These are phyloP conservation scores for Bjerkandera adusta DNA, from an alignment of 1,284 basidiomycete species.

Conservation along the genomic window DNA sequence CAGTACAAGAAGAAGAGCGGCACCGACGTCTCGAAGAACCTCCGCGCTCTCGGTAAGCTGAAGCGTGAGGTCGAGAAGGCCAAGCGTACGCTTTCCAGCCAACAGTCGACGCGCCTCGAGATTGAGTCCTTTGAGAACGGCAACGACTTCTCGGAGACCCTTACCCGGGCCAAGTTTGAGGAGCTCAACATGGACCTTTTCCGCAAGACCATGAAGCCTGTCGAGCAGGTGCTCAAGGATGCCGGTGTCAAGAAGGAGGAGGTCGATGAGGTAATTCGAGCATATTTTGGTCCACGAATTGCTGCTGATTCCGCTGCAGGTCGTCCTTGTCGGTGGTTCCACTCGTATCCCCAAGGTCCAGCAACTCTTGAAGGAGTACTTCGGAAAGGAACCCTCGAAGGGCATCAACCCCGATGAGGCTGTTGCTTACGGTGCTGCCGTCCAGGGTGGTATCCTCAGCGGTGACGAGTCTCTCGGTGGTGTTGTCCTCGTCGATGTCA, in stretches of 20 bases:
- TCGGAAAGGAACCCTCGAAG: conserved; percentile 90
- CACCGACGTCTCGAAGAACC: conserved; percentile 84
- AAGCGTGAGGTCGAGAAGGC: conserved; percentile 99
- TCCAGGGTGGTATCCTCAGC: conserved; percentile 86
- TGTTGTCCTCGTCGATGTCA: conserved; percentile 94
- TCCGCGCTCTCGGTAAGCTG: conserved; percentile 93
- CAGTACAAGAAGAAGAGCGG: conserved; percentile 95
- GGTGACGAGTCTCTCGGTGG: conserved; percentile 83
- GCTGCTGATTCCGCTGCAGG: conserved; percentile 34
- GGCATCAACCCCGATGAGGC: conserved; percentile 85
- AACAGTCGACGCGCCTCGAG: conserved; percentile 72
- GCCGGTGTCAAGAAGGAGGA: conserved; percentile 98
- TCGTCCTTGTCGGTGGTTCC: conserved; percentile 94
- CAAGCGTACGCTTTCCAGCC: conserved; percentile 91
- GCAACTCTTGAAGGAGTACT: conserved; percentile 93
- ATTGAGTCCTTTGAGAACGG: conserved; percentile 90
- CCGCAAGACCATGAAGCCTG: conserved; percentile 99
- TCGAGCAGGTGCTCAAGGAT: conserved; percentile 98
- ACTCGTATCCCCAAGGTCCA: conserved; percentile 99
- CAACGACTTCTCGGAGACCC: conserved; percentile 95
- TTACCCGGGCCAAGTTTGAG: conserved; percentile 98
- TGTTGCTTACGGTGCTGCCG: conserved; percentile 76
- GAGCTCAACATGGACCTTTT: conserved; percentile 99
- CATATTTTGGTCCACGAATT: neutral
- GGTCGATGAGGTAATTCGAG: conserved; percentile 81